These are phyloP conservation scores for Paramecium primaurelia DNA, from an alignment of 73 alveolate species.

Conservation along the genomic window DNA sequence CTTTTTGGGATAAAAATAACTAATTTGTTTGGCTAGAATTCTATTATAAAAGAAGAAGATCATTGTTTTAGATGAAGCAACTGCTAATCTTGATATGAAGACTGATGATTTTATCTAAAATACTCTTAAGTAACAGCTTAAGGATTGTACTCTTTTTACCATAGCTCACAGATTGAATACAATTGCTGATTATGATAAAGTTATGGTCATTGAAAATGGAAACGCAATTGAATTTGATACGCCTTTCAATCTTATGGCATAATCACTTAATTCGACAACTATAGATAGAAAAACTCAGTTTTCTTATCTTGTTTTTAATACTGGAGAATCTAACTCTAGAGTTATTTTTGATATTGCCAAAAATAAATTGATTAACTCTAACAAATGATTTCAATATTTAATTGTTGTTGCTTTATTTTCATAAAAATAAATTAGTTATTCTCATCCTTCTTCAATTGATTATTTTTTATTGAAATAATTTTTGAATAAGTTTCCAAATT, in stretches of 20 bases:
- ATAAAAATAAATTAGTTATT: too few species aligned
- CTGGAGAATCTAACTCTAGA: background rate
- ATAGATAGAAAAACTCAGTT: background rate
- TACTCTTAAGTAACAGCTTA: conserved; percentile 73
- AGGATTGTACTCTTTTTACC: conserved; percentile 83
- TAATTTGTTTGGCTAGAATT: conserved; percentile 91
- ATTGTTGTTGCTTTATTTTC: too few species aligned
- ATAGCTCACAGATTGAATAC: conserved; percentile 91
- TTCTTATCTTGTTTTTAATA: background rate
- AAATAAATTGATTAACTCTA: too few species aligned
- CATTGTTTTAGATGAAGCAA: conserved; percentile 93
- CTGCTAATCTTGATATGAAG: conserved; percentile 91
- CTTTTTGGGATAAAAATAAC: conserved; percentile 90
- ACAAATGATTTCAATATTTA: too few species aligned
- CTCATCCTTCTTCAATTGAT: too few species aligned
- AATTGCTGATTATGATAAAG: conserved; percentile 79
- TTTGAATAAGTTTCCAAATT: too few species aligned
- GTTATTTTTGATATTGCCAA: background rate
- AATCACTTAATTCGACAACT: background rate
- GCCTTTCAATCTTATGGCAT: conserved; percentile 62
- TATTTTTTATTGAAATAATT: too few species aligned
- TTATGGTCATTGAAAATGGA: conserved; percentile 76
- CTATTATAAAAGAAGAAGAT: conserved; percentile 83
- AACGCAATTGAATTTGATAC: conserved; percentile 71
- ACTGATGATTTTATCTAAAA: conserved; percentile 85